Evolutionary conservation across 306 rosid genomes (phyloP).

Genomic region (Astragalus membranaceus): DNA sequence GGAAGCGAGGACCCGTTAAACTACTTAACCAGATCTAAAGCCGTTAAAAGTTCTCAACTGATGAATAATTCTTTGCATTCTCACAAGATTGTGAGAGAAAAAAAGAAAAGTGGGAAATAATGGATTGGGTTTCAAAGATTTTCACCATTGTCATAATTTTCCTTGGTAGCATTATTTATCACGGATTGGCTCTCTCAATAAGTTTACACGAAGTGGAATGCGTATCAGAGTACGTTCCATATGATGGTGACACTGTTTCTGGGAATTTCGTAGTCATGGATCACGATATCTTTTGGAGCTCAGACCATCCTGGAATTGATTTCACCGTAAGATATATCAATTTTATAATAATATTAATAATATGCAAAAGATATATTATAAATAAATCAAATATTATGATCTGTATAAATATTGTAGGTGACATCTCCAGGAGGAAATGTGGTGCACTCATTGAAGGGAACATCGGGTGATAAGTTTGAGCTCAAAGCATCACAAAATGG

Average conservation of each 20-base stretch:
- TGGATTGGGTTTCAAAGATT: conserved; percentile 28
- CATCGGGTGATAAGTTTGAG: conserved; percentile 87
- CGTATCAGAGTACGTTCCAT: conserved; percentile 24
- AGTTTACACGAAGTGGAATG: conserved; percentile 34
- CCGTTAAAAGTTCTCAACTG: conserved; percentile 8
- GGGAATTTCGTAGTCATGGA: conserved; percentile 45
- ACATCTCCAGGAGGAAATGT: conserved; percentile 50
- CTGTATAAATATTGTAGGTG: conserved; percentile 39
- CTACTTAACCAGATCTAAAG: conserved; percentile 12
- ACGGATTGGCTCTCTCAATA: conserved; percentile 23
- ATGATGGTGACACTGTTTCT: conserved; percentile 29
- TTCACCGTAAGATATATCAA: conserved; percentile 20
- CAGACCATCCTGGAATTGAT: conserved; percentile 45
- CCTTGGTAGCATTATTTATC: conserved; percentile 8
- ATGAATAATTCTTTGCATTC: conserved; percentile 7
- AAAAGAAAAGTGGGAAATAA: background rate
- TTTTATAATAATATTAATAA: no score
- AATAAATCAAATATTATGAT: no score
- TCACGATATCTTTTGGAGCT: conserved; percentile 41
- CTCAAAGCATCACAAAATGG: conserved; percentile 67
- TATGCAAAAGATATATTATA: no score
- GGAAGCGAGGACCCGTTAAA: conserved; percentile 8
- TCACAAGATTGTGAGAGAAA: conserved; percentile 3
- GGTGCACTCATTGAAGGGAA: conserved; percentile 55
- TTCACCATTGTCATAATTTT: background rate